phyloP scores from a whole-genome alignment of 768 basidiomycete species.

The Termitomyces sp. region DNA sequence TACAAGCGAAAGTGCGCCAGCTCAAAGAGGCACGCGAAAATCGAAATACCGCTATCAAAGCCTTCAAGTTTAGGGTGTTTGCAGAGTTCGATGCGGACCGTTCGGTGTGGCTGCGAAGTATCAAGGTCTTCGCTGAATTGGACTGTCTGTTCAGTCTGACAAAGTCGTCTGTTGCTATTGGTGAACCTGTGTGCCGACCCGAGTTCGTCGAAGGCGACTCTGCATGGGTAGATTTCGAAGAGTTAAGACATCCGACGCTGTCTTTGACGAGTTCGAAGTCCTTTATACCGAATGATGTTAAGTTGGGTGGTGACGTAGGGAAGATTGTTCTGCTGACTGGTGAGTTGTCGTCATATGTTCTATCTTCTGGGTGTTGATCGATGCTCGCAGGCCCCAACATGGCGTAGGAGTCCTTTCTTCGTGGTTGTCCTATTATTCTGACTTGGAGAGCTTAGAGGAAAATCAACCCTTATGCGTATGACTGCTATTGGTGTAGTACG shows the following conservation, averaged over 20 bases:
- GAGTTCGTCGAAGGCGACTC: slow-evolving; percentile 77
- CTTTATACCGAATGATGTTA: slow-evolving; percentile 94
- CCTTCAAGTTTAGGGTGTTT: slow-evolving; percentile 77
- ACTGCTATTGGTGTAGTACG: slow-evolving; percentile 87
- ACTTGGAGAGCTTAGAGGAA: slow-evolving; percentile 40
- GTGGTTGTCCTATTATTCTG: background rate
- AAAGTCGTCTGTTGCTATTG: slow-evolving; percentile 83
- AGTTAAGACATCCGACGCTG: slow-evolving; percentile 86
- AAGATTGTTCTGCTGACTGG: slow-evolving; percentile 87
- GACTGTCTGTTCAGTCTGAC: slow-evolving; percentile 94
- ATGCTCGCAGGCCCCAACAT: slow-evolving; percentile 67
- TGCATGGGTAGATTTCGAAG: slow-evolving; percentile 84
- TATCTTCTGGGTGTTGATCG: background rate
- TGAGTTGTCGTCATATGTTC: slow-evolving; percentile 23
- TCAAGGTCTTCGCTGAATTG: slow-evolving; percentile 89
- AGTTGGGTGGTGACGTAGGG: slow-evolving; percentile 71
- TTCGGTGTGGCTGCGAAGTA: slow-evolving; percentile 74
- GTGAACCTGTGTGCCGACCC: slow-evolving; percentile 92
- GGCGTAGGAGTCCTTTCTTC: slow-evolving; percentile 54
- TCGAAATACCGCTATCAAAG: slow-evolving; percentile 72
- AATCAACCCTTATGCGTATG: slow-evolving; percentile 91
- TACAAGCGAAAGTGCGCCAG: slow-evolving; percentile 66
- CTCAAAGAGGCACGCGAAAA: slow-evolving; percentile 95
- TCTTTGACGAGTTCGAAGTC: slow-evolving; percentile 56
- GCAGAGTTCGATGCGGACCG: slow-evolving; percentile 82